Percentiles rank a stretch among this genome's conserved stretches.
Conservation (phyloP, 169 alveolate species). For the Toxoplasma gondii region DNA sequence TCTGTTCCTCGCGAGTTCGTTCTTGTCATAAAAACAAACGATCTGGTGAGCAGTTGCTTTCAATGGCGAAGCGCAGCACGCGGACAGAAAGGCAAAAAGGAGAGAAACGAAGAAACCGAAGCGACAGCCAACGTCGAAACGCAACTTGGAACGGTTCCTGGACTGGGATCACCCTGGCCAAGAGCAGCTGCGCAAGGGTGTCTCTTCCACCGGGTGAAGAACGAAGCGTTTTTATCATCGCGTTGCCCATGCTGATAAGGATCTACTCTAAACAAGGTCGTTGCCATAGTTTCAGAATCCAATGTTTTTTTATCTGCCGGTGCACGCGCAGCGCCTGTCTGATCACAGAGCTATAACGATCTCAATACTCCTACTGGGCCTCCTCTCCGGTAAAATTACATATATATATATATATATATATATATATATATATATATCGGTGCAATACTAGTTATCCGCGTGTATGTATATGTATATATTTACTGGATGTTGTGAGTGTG, state of each 20-base stretch:
- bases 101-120: neutral
- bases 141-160: neutral
- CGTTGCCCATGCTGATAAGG: too few relatives aligned
- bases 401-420: neutral
- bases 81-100: neutral
- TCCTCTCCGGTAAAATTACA: neutral
- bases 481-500: too few relatives aligned
- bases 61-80: neutral
- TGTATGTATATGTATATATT: too few relatives aligned
- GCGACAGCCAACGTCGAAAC: neutral
- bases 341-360: too few relatives aligned
- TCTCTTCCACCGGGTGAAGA: too few relatives aligned
- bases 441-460: too few relatives aligned
- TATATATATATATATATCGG: neutral
- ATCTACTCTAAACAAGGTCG: too few relatives aligned
- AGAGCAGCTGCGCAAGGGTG: neutral
- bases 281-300: too few relatives aligned
- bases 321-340: too few relatives aligned
- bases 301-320: too few relatives aligned
- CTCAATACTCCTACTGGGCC: too few relatives aligned
- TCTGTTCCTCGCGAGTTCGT: constrained; percentile 58
- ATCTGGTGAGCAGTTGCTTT: constrained; percentile 43
- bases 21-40: constrained; percentile 60
- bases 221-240: too few relatives aligned
- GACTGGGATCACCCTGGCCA: neutral